Evolutionary conservation across 2,329 filamentous ascomycete genomes (phyloP), one percentile per base, ranked within the genome.

Genomic region (Ophiosphaerella korrae): DNA sequence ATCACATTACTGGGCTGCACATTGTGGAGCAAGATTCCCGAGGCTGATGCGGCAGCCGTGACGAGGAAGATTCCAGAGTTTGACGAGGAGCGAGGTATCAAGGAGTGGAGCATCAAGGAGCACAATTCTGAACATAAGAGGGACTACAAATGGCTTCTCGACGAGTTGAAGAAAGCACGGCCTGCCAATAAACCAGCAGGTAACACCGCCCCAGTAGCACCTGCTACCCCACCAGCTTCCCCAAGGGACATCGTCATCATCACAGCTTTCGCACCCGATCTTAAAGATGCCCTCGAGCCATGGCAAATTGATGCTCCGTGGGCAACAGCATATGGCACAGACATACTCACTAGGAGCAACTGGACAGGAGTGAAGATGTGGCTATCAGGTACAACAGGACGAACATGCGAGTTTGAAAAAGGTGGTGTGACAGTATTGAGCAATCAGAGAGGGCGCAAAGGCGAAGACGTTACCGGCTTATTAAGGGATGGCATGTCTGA

Each of bases 251-350:
- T 84, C 5, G 50, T 86, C 0, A 75, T 86, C 0, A 76, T 80
- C 0, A 86, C 82, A 0, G 82, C 86, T 45, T 83, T 86, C 59
- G 82, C 83, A 2, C 83, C 84, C 1, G 79, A 73, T n/a, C 56
- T 81, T 0, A 54, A 75, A 38, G 75, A 75, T 6, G 79, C 80
- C 2, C 80, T 82, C 0, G 73, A 74, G 2, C 82, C 82, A 0
- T 74, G 79, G 53, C 72, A 86, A 42, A 60, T 72, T 2, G 65
- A 73, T 13, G 81, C 75, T 18, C 75, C 78, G 0, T 80, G 78
- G 74, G 74, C 69, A 2, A 74, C 74, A 7, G 82, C 78, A 0
- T 86, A 84, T 63, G 79, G 77, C 4, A 84, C 82, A 0, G 80
- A 85, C 47, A 53, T 83, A 2, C 57, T 80, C 3, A 56, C 59